Percentiles rank a stretch among this genome's conserved stretches.
Evolutionary conservation across 2,329 filamentous ascomycete genomes (phyloP).

Genomic region (Aspergillus novoparasiticus): DNA sequence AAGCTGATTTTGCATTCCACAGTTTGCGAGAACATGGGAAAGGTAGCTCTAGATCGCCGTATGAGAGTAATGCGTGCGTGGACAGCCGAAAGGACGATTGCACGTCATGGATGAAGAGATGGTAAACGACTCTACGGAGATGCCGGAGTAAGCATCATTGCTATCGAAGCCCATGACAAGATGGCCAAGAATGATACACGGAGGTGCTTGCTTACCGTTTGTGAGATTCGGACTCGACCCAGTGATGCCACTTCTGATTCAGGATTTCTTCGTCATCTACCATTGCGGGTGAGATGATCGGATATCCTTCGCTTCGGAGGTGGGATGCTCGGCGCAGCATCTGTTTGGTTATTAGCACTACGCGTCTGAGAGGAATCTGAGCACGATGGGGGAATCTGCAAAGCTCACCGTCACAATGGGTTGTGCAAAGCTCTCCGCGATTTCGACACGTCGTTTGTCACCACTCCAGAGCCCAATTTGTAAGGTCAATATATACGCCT

Average conservation of each 20-base stretch:
- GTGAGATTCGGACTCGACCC: slow-evolving; percentile 67
- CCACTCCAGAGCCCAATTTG: slow-evolving; percentile 62
- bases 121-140: slow-evolving; percentile 56
- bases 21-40: slow-evolving; percentile 64
- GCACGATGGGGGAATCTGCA: neutral
- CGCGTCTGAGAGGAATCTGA: neutral
- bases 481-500: slow-evolving; percentile 53
- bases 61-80: slow-evolving; percentile 67
- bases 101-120: slow-evolving; percentile 66
- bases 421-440: slow-evolving; percentile 60
- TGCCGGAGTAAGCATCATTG: neutral
- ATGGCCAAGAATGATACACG: neutral
- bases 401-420: slow-evolving; percentile 51
- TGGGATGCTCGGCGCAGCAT: slow-evolving; percentile 61
- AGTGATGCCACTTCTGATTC: slow-evolving; percentile 66
- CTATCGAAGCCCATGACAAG: neutral
- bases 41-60: slow-evolving; percentile 68
- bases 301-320: slow-evolving; percentile 60
- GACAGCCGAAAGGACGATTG: slow-evolving; percentile 69
- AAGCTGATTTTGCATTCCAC: slow-evolving; percentile 66
- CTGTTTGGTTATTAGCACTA: slow-evolving; percentile 21
- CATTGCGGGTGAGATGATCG: slow-evolving; percentile 52
- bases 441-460: slow-evolving; percentile 61
- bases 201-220: slow-evolving; percentile 52
- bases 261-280: slow-evolving; percentile 61